Conservation (phyloP, 2,329 filamentous ascomycete genomes). For the Penicillium fuscoglaucum region DNA sequence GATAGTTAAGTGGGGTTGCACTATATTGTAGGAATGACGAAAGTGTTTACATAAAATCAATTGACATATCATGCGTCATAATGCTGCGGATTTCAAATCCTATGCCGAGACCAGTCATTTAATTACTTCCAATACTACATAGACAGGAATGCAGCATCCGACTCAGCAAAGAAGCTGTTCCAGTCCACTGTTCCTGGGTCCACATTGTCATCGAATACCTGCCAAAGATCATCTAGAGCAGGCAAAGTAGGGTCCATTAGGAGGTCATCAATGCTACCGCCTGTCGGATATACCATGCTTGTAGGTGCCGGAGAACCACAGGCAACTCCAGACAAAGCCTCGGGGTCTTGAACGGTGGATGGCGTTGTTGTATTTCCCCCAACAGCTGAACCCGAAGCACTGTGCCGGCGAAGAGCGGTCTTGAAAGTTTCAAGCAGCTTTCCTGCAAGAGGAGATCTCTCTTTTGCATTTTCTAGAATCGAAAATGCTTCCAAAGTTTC, state of each 20-base stretch:
- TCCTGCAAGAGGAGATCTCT: constrained; percentile 31
- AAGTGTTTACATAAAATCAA: constrained; percentile 2
- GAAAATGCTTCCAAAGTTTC: constrained; percentile 37
- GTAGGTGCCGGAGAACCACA: no score
- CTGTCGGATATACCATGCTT: not conserved
- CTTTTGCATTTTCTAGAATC: constrained; percentile 36
- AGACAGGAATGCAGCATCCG: constrained; percentile 20
- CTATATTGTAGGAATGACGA: constrained; percentile 1
- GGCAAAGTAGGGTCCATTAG: constrained; percentile 13
- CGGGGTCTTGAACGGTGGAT: not conserved
- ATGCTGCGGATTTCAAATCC: not conserved
- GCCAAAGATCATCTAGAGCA: constrained; percentile 22
- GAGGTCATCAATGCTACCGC: not conserved
- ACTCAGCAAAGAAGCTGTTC: constrained; percentile 20
- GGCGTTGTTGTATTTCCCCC: not conserved
- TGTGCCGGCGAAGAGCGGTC: constrained; percentile 28
- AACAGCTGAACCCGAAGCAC: constrained; percentile 6
- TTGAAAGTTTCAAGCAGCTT: constrained; percentile 37
- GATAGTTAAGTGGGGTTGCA: not conserved
- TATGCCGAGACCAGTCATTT: not conserved
- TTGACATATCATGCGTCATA: constrained; percentile 8
- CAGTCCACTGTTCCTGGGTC: constrained; percentile 21
- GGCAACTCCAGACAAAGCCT: no score
- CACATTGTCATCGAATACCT: constrained; percentile 22
- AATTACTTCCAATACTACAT: not conserved